phyloP scores from a whole-genome alignment of 2,329 filamentous ascomycete genomes.

The Pseudogymnoascus sp. region DNA sequence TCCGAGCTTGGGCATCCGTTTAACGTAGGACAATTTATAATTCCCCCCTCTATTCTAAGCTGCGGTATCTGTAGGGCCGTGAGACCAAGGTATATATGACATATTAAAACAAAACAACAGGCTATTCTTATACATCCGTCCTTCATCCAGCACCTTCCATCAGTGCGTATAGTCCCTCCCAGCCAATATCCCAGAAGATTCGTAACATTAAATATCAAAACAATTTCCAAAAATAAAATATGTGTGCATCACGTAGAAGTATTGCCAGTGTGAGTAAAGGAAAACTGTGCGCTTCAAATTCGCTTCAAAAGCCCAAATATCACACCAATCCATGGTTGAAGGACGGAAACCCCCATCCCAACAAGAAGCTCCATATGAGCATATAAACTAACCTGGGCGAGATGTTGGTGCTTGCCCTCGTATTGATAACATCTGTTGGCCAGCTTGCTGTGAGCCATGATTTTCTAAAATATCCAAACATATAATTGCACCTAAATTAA shows the following conservation, averaged over 20 bases:
- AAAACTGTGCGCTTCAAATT: not conserved
- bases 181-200: not conserved
- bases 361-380: not conserved
- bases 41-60: not conserved
- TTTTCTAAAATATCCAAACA: constrained; percentile 1
- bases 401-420: not conserved
- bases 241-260: not conserved
- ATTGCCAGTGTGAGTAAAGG: not conserved
- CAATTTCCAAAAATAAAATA: not conserved
- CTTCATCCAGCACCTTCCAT: not conserved
- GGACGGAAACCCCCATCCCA: not conserved
- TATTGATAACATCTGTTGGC: not conserved
- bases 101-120: not conserved
- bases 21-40: not conserved
- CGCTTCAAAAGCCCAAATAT: not conserved
- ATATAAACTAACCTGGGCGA: not conserved
- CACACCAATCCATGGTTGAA: not conserved
- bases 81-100: not conserved
- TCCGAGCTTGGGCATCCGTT: not conserved
- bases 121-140: not conserved
- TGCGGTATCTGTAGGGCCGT: not conserved
- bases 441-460: not conserved
- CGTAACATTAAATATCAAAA: not conserved
- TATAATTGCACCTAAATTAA: not conserved
- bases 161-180: not conserved